These are phyloP conservation scores for Sclerotiophoma versabilis DNA, from an alignment of 2,329 filamentous ascomycete species.

Conservation along the genomic window DNA sequence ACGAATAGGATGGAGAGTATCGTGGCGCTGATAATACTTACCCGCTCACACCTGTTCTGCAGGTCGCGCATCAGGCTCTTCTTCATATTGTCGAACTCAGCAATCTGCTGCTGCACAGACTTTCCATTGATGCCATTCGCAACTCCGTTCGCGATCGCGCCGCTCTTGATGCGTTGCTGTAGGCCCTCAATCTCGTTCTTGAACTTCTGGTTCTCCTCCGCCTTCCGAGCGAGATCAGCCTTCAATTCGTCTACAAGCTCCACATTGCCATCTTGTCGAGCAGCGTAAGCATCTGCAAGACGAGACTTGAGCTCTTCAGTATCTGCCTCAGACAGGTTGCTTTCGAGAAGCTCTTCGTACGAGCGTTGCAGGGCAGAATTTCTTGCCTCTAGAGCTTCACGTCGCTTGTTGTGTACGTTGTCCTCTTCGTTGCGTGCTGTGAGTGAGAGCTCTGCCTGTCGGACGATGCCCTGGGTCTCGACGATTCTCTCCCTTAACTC, in stretches of 20 bases:
- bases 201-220: conserved; percentile 82
- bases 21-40: conserved; percentile 38
- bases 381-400: conserved; percentile 78
- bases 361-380: conserved; percentile 78
- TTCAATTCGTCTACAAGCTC: conserved; percentile 80
- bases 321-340: conserved; percentile 79
- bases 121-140: conserved; percentile 74
- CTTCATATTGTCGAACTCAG: conserved; percentile 99
- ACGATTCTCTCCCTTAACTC: conserved; percentile 79
- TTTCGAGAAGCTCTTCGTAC: conserved; percentile 82
- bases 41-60: conserved; percentile 96
- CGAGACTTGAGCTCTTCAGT: conserved; percentile 83
- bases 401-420: conserved; percentile 68
- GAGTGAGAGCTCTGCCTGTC: conserved; percentile 88
- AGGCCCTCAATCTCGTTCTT: conserved; percentile 82
- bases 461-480: conserved; percentile 89
- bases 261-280: conserved; percentile 75
- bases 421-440: conserved; percentile 72
- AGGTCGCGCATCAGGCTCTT: conserved; percentile 98
- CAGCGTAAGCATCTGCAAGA: conserved; percentile 77
- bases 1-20: conserved; percentile 17
- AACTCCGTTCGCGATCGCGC: conserved; percentile 66
- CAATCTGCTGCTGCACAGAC: conserved; percentile 95
- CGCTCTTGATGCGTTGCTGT: conserved; percentile 74
- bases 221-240: conserved; percentile 76